These are phyloP conservation scores for Fraxinus latifolia DNA, from an alignment of 305 asterid species.

Conservation along the genomic window DNA sequence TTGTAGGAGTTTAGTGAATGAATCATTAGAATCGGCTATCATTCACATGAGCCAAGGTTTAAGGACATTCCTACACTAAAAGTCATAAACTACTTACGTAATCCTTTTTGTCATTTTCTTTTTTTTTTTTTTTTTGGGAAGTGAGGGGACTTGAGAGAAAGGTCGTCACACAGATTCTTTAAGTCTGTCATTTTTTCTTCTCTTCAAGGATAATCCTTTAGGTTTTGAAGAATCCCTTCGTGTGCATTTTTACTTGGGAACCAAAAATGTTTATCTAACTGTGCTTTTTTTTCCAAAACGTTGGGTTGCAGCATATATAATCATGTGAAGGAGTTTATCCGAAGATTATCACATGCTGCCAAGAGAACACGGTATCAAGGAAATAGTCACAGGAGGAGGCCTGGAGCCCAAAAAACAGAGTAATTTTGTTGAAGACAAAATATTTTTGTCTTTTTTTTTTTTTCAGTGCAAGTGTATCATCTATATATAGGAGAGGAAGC, in stretches of 20 bases:
- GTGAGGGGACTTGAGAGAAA: background rate
- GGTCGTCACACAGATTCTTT: background rate
- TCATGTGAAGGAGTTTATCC: conserved; percentile 41
- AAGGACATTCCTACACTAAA: background rate
- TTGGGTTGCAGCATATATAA: conserved; percentile 20
- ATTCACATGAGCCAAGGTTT: background rate
- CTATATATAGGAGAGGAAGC: conserved; percentile 22
- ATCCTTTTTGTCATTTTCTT: background rate
- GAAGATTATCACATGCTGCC: conserved; percentile 26
- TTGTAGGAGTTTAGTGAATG: no score
- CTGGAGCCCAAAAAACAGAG: conserved; percentile 32
- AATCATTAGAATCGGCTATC: background rate
- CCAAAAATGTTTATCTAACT: background rate
- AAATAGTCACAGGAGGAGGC: conserved; percentile 6
- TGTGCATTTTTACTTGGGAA: background rate
- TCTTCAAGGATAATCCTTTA: background rate
- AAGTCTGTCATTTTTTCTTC: background rate
- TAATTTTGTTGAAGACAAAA: background rate
- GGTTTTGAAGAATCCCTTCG: background rate
- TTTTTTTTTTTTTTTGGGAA: background rate
- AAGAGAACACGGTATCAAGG: conserved; percentile 16
- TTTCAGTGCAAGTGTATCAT: conserved; percentile 9
- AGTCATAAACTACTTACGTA: background rate
- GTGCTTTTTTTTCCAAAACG: background rate
- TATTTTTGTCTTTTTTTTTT: background rate